Evolutionary conservation across 371 early-diverging fungal genomes (phyloP), one percentile per base, ranked within the genome.

Genomic region (Batkoa obscura): DNA sequence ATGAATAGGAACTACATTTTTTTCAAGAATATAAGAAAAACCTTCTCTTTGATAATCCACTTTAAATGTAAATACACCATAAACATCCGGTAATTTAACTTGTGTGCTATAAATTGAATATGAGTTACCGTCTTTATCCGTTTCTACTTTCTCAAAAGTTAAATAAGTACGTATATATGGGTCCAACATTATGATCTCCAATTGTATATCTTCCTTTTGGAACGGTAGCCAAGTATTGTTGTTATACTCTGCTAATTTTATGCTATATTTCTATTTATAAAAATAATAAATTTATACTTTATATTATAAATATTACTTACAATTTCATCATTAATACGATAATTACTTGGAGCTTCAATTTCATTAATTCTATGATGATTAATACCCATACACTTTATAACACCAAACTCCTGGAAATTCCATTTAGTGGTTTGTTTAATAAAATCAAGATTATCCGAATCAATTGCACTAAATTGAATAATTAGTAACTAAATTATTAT

Each of bases 141-240:
- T 46, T 33, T 57, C 49, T 3, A 66, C 60, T 2, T 68, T 60
- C 54, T 69, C 73, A 5, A 53, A 36, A 41, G 76, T 74, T 48
- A 96, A 68, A 5, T 83, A 86, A 42, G 72, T 72, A 61, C 95
- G 86, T 56, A 94, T 75, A 66, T 94, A 92, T 9, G 96, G 95
- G 68, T 97, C 96, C 47, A 97, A 71, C 98, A 97, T 97, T 45
- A 81, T 83, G 35, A 88, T 71, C 65, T 93, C 91, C 52, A 95
- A 73, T 64, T 94, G 94, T 42, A 94, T 68, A 56, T 84, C 80
- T 42, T 78, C 62, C 1, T 45, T n/a, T n/a, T 68, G 60, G 66
- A 75, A 92, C 17, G 93, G 82, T 5, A 72, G 73, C 94, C 95
- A 97, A 12, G 68, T 57, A 64, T 75, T 76, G 58, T 81, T 73